These are phyloP conservation scores for Aschersonia sp. DNA, from an alignment of 2,329 filamentous ascomycete species.

Conservation along the genomic window DNA sequence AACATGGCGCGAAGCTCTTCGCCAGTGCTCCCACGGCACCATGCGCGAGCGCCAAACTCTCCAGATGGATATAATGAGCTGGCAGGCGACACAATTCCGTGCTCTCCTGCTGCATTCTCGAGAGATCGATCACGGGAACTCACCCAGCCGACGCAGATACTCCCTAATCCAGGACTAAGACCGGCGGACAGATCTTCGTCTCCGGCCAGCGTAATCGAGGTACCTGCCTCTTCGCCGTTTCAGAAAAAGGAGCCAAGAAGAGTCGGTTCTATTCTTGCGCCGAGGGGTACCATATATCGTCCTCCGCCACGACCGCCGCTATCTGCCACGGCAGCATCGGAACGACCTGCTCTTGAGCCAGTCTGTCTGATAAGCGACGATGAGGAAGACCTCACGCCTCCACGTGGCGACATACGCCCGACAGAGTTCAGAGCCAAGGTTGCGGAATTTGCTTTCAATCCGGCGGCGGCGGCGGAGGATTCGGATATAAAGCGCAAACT, in stretches of 20 bases:
- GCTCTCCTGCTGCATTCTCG: slow-evolving; percentile 23
- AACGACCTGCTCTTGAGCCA: slow-evolving; percentile 22
- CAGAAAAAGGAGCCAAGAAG: slow-evolving; percentile 18
- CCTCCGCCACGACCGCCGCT: slow-evolving; percentile 21
- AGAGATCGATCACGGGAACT: slow-evolving; percentile 10
- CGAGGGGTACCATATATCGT: slow-evolving; percentile 58
- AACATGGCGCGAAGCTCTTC: too few relatives aligned
- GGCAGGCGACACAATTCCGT: slow-evolving; percentile 29
- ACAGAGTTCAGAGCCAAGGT: slow-evolving; percentile 35
- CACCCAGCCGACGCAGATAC: slow-evolving; percentile 33
- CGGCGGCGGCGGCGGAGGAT: slow-evolving; percentile 20
- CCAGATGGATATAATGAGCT: slow-evolving; percentile 29
- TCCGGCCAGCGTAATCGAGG: slow-evolving; percentile 46
- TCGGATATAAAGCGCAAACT: slow-evolving; percentile 19
- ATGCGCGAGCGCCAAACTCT: not conserved
- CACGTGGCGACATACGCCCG: slow-evolving; percentile 47
- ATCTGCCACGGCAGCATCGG: slow-evolving; percentile 12
- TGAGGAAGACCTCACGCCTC: slow-evolving; percentile 24
- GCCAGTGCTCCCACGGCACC: too few relatives aligned
- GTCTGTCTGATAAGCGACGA: slow-evolving; percentile 36
- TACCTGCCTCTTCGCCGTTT: slow-evolving; percentile 76
- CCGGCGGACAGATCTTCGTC: slow-evolving; percentile 23
- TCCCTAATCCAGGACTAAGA: slow-evolving; percentile 22
- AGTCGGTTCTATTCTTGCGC: slow-evolving; percentile 51
- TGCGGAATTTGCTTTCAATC: slow-evolving; percentile 30